Evolutionary conservation across 208 protist species (phyloP).

Genomic region (Leishmania gerbilli): DNA sequence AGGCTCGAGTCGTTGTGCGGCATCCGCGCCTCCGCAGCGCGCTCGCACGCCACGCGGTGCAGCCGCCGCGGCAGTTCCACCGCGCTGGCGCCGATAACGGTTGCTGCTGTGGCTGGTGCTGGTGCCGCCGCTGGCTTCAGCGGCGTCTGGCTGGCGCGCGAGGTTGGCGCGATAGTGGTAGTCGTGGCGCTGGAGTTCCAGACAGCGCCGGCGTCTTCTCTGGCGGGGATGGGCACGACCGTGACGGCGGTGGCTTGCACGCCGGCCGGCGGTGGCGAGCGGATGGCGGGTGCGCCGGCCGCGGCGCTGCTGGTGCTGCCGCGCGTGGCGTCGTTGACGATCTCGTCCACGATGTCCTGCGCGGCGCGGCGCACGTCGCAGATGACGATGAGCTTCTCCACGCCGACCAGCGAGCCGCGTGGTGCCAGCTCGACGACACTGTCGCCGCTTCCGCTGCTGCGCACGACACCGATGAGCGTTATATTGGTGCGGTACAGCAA

Average conservation of each 20-base stretch:
- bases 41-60: background rate
- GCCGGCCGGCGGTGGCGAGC: conserved; percentile 15
- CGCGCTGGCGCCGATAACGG: background rate
- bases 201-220: background rate
- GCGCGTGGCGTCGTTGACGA: conserved; percentile 13
- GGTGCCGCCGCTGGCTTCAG: background rate
- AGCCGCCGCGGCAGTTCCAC: background rate
- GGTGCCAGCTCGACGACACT: conserved; percentile 33
- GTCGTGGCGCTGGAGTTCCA: background rate
- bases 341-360: conserved; percentile 25
- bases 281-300: background rate
- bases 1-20: conserved; percentile 3
- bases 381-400: conserved; percentile 41
- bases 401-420: conserved; percentile 25
- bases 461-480: conserved; percentile 40
- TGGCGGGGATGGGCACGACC: background rate
- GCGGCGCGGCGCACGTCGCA: conserved; percentile 25
- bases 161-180: background rate
- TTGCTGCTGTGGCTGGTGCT: background rate
- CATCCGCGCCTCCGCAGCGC: conserved; percentile 3
- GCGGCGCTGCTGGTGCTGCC: background rate
- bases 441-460: conserved; percentile 5
- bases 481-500: conserved; percentile 33
- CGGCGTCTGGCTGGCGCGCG: background rate
- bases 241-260: conserved; percentile 19